phyloP scores from a whole-genome alignment of 2,329 filamentous ascomycete genomes.

The Trichophyton rubrum region DNA sequence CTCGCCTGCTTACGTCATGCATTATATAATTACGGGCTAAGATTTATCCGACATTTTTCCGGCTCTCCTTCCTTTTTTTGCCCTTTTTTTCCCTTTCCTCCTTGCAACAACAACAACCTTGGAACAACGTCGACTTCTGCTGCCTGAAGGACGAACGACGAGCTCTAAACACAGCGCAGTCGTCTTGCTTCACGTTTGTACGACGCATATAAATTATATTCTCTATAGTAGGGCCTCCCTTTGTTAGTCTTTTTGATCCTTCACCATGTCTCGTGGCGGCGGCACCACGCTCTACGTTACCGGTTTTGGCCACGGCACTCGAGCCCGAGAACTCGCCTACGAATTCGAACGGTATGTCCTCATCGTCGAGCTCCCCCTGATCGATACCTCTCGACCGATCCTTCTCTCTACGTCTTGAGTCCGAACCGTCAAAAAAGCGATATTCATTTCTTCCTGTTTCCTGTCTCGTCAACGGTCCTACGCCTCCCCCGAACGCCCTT shows the following conservation, averaged over 20 bases:
- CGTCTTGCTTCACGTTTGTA: neutral
- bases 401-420: slow-evolving; percentile 13
- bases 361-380: slow-evolving; percentile 18
- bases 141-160: neutral
- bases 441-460: slow-evolving; percentile 8
- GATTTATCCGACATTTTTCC: neutral
- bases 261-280: slow-evolving; percentile 68
- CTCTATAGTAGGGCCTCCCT: neutral
- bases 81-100: slow-evolving; percentile 5
- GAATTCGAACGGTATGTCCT: slow-evolving; percentile 99
- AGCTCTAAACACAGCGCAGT: neutral
- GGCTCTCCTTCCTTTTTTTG: neutral
- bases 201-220: neutral
- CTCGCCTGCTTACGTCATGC: neutral
- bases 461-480: slow-evolving; percentile 5
- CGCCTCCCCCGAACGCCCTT: slow-evolving; percentile 9
- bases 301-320: slow-evolving; percentile 96
- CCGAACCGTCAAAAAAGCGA: slow-evolving; percentile 13
- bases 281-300: slow-evolving; percentile 95
- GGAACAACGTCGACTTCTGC: neutral
- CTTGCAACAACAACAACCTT: neutral
- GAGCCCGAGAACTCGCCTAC: slow-evolving; percentile 97
- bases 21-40: neutral
- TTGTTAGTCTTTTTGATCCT: neutral
- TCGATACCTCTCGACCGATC: slow-evolving; percentile 17